Evolutionary conservation across 2,329 filamentous ascomycete genomes (phyloP), one percentile per base, ranked within the genome.

Genomic region (Sclerotinia borealis): DNA sequence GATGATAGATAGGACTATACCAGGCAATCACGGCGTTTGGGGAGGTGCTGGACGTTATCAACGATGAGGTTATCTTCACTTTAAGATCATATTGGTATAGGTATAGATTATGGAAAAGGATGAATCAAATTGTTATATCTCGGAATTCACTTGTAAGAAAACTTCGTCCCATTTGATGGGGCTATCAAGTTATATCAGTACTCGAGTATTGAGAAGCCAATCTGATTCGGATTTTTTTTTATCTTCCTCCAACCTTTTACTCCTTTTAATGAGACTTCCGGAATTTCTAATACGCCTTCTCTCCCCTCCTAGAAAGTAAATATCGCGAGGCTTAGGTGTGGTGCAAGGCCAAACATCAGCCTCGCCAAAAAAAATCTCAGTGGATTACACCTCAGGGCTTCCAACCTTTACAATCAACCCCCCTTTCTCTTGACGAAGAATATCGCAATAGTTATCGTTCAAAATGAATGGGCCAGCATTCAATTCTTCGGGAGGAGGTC

Each of bases 391-490:
- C 9, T n/a, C 41, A 22, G 39, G 34, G 34, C 17, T 9, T 27
- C 13, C 25, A 17, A 54, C 45, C 37, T 29, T 36, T 27, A 45
- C 29, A 15, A 22, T 47, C 15, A 27, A 31, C 55, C 4, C 13
- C 13, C 41, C 15, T 25, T 25, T 47, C 31, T 17, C n/a, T 43
- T 13, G 19, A 43, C 41, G 9, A 47, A 47, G 13, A 31, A 17
- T 19, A 39, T 66, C 47, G 56, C 50, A 48, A 56, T 13, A 45
- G 43, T 22, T 27, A 41, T 61, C 29, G n/a, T 36, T 45, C 37
- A 65, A 41, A 22, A 72, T 72, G 70, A 72, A 72, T 61, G 67
- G 70, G 29, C 70, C 70, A 34, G 36, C 69, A 34, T 72, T 64
- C 39, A 66, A 63, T 43, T 52, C 52, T 25, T 39, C 52, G 43